These are phyloP conservation scores for Pichia sp. DNA, from an alignment of 1,139 yeast species.

Conservation along the genomic window DNA sequence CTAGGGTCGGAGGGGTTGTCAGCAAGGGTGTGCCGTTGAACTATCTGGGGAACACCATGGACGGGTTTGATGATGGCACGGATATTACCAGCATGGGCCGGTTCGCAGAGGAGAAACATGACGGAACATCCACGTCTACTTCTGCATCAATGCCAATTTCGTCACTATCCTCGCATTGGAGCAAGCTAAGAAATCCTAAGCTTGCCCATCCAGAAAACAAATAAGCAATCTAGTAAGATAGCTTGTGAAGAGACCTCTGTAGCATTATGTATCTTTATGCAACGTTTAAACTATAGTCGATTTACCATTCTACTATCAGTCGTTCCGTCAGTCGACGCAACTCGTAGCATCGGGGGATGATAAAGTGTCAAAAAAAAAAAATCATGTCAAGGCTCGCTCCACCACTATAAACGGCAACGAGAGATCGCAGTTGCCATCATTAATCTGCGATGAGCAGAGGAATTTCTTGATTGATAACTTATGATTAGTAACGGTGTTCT, in stretches of 20 bases:
- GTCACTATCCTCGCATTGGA: not conserved
- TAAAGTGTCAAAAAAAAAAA: no score
- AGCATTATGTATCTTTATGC: no score
- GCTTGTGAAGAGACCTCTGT: no score
- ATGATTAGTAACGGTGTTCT: not conserved
- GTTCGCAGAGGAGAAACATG: not conserved
- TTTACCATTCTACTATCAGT: no score
- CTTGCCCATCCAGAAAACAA: not conserved
- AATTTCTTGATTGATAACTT: not conserved
- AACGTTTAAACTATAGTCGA: no score
- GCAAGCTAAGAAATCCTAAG: slow-evolving; percentile 2
- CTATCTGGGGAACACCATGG: slow-evolving; percentile 6
- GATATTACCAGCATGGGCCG: slow-evolving; percentile 12
- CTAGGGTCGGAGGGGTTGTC: not conserved
- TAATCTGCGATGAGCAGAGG: not conserved
- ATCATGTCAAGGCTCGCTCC: not conserved
- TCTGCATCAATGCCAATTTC: not conserved
- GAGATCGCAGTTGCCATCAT: not conserved
- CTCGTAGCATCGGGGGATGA: no score
- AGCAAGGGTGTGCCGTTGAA: not conserved
- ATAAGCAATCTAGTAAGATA: not conserved
- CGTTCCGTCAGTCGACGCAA: no score
- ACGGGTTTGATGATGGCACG: slow-evolving; percentile 4
- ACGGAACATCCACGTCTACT: not conserved
- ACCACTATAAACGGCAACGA: not conserved